These are phyloP conservation scores for Laguncularia racemosa DNA, from an alignment of 345 rosid genomes.

Conservation along the genomic window DNA sequence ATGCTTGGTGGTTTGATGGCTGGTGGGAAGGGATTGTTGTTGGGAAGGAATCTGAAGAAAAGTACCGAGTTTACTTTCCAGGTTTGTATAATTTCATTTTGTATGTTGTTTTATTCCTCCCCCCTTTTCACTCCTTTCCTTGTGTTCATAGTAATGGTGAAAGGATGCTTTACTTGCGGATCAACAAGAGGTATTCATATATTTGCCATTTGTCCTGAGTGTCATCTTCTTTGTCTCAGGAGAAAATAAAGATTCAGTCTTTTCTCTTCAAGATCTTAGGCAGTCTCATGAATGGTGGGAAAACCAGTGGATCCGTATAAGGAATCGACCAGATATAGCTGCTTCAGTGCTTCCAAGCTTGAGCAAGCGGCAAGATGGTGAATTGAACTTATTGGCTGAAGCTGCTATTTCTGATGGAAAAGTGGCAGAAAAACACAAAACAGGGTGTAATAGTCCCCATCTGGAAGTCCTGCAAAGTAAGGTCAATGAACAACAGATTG, in stretches of 20 bases:
- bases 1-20: conserved; percentile 79
- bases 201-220: neutral
- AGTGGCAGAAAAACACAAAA: conserved; percentile 14
- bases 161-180: neutral
- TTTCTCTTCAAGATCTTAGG: conserved; percentile 37
- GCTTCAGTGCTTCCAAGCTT: conserved; percentile 14
- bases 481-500: conserved; percentile 11
- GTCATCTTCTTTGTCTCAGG: conserved; percentile 28
- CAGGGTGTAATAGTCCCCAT: conserved; percentile 12
- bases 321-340: conserved; percentile 38
- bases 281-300: conserved; percentile 65
- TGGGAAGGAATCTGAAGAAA: conserved; percentile 41
- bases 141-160: neutral
- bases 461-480: conserved; percentile 13
- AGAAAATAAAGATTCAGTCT: conserved; percentile 46
- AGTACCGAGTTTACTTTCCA: conserved; percentile 54
- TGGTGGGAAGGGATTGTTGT: conserved; percentile 90
- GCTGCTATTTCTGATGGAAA: conserved; percentile 8
- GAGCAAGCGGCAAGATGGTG: conserved; percentile 21
- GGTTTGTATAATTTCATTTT: conserved; percentile 34
- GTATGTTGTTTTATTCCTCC: neutral
- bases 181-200: neutral
- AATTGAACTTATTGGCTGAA: conserved; percentile 18
- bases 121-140: neutral
- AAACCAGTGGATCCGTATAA: conserved; percentile 42